phyloP scores from a whole-genome alignment of 768 basidiomycete genomes.

The Multifurca ochricompacta region DNA sequence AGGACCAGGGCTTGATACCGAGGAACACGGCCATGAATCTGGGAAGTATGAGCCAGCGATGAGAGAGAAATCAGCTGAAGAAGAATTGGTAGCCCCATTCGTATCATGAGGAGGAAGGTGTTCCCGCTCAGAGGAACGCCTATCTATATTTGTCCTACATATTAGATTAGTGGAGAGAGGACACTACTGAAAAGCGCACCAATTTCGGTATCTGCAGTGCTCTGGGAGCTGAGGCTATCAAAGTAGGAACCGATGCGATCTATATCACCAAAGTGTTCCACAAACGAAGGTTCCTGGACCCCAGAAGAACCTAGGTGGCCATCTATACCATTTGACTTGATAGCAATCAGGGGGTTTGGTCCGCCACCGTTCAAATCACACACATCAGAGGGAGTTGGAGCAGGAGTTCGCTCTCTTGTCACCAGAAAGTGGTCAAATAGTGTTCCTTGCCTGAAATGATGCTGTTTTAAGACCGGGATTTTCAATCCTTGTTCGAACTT shows the following conservation, averaged over 20 bases:
- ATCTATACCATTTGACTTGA: not conserved
- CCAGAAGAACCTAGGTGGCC: not conserved
- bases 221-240: not conserved
- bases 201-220: not conserved
- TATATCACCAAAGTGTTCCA: not conserved
- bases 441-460: conserved; percentile 25
- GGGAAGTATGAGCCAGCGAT: not conserved
- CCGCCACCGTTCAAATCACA: not conserved
- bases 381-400: not conserved
- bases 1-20: not conserved
- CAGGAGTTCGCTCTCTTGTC: not conserved
- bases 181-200: not conserved
- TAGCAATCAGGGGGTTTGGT: not conserved
- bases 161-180: not conserved
- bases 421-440: conserved; percentile 17
- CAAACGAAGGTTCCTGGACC: not conserved
- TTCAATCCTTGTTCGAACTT: not conserved
- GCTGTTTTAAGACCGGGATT: not conserved
- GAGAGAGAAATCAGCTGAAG: not conserved
- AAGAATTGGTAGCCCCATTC: not conserved
- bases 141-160: not conserved
- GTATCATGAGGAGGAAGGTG: not conserved
- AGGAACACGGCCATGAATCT: not conserved
- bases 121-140: not conserved
- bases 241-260: not conserved